These are phyloP conservation scores for Camelina sativa DNA, from an alignment of 345 rosid species.

Conservation along the genomic window DNA sequence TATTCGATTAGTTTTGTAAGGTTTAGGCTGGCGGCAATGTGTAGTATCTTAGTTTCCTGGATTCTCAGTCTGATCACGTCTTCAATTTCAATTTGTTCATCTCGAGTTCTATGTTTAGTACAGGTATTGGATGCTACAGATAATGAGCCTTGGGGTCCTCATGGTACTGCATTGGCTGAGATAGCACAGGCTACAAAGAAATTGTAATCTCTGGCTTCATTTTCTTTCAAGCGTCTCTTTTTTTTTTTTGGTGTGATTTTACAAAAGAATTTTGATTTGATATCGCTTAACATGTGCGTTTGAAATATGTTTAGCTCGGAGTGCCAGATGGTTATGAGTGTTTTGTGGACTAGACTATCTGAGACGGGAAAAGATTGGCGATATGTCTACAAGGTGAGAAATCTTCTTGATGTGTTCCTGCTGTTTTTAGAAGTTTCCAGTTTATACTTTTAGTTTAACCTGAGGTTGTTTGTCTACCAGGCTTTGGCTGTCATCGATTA, in stretches of 20 bases:
- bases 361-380: slow-evolving; percentile 99
- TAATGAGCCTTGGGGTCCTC: slow-evolving; percentile 99
- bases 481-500: slow-evolving; percentile 92
- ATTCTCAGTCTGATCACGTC: neutral
- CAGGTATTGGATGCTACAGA: slow-evolving; percentile 98
- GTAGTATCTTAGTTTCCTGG: neutral
- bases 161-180: slow-evolving; percentile 91
- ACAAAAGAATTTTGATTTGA: slow-evolving; percentile 14
- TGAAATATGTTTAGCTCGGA: slow-evolving; percentile 66
- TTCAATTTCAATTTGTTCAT: slow-evolving; percentile 2
- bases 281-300: slow-evolving; percentile 31
- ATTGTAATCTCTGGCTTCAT: slow-evolving; percentile 57
- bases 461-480: slow-evolving; percentile 47
- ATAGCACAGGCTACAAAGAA: slow-evolving; percentile 90
- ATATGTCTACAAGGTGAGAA: slow-evolving; percentile 86
- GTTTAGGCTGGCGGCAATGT: neutral
- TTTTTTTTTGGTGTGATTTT: neutral
- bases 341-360: slow-evolving; percentile 84
- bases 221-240: neutral
- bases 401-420: slow-evolving; percentile 22
- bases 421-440: neutral
- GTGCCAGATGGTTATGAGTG: slow-evolving; percentile 94
- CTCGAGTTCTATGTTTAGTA: slow-evolving; percentile 23
- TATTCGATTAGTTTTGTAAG: neutral
- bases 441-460: slow-evolving; percentile 14